These are phyloP conservation scores for Globisporangium nunn DNA, from an alignment of 352 stramenopile genomes.

Conservation along the genomic window DNA sequence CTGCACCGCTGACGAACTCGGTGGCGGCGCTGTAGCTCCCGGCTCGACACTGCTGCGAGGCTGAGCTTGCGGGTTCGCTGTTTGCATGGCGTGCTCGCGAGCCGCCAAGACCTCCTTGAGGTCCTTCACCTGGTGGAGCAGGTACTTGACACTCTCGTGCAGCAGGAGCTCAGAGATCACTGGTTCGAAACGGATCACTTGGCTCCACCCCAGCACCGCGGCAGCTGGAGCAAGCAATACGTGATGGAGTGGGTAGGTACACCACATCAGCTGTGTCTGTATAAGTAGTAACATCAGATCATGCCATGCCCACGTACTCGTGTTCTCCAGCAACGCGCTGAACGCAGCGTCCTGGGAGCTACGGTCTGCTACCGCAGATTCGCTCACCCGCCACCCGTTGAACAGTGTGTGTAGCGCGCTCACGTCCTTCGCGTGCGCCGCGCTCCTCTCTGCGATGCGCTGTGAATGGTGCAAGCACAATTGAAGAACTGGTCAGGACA, in stretches of 20 bases:
- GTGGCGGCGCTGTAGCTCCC: neutral
- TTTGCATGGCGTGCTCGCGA: conserved; percentile 29
- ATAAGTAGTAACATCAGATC: too few relatives aligned
- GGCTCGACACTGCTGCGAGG: neutral
- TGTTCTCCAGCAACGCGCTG: conserved; percentile 30
- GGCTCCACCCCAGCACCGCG: conserved; percentile 36
- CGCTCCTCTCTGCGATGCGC: conserved; percentile 52
- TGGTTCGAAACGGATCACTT: conserved; percentile 40
- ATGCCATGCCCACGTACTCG: conserved; percentile 24
- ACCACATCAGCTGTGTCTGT: too few relatives aligned
- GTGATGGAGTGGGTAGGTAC: neutral
- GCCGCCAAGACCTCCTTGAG: conserved; percentile 55
- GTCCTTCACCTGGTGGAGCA: conserved; percentile 42
- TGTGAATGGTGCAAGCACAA: neutral
- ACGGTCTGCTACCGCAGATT: conserved; percentile 18
- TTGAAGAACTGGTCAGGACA: neutral
- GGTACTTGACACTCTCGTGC: conserved; percentile 59
- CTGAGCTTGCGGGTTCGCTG: neutral
- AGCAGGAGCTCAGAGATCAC: conserved; percentile 61
- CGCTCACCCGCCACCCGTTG: conserved; percentile 42
- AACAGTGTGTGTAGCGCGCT: conserved; percentile 41
- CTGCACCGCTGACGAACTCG: conserved; percentile 11
- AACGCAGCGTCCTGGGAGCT: conserved; percentile 21
- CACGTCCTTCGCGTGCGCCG: conserved; percentile 47
- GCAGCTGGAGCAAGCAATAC: conserved; percentile 15